These are phyloP conservation scores for Hypoxylon trugodes DNA, from an alignment of 495 filamentous ascomycete species.

Conservation along the genomic window DNA sequence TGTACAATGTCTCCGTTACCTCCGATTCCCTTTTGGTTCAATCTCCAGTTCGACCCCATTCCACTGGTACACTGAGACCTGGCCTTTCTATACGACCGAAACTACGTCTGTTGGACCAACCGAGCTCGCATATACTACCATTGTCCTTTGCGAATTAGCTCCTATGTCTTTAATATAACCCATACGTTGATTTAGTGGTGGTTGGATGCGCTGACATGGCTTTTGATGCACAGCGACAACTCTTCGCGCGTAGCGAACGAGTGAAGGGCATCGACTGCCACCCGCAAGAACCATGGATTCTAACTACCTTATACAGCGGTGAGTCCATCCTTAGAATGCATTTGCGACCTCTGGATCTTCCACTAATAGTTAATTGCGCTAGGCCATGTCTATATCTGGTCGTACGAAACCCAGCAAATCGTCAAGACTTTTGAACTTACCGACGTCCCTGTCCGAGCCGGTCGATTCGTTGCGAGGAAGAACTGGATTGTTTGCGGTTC, in stretches of 20 bases:
- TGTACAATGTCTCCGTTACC: conserved; percentile 44
- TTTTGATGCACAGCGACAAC: conserved; percentile 69
- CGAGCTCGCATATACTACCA: not conserved
- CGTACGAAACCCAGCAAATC: conserved; percentile 95
- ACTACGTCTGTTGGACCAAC: conserved; percentile 8
- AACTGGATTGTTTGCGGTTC: conserved; percentile 99
- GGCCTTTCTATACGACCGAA: conserved; percentile 23
- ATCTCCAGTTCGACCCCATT: not conserved
- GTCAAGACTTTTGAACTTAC: conserved; percentile 99
- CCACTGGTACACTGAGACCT: conserved; percentile 13
- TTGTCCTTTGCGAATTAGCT: conserved; percentile 3
- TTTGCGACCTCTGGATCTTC: not conserved
- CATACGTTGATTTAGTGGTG: conserved; percentile 37
- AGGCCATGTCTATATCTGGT: conserved; percentile 99
- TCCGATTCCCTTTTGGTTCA: conserved; percentile 33
- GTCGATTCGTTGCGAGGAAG: conserved; percentile 95
- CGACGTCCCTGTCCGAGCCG: conserved; percentile 96
- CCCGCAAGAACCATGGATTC: conserved; percentile 94
- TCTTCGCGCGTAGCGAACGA: conserved; percentile 85
- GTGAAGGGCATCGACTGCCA: conserved; percentile 99
- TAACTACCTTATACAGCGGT: conserved; percentile 97
- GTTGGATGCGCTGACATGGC: conserved; percentile 44
- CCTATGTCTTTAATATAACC: conserved; percentile 16
- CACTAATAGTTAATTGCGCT: conserved; percentile 15
- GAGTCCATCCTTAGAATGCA: not conserved